Evolutionary conservation across 768 basidiomycete genomes (phyloP).

Genomic region (Neoboletus brunneissimus): DNA sequence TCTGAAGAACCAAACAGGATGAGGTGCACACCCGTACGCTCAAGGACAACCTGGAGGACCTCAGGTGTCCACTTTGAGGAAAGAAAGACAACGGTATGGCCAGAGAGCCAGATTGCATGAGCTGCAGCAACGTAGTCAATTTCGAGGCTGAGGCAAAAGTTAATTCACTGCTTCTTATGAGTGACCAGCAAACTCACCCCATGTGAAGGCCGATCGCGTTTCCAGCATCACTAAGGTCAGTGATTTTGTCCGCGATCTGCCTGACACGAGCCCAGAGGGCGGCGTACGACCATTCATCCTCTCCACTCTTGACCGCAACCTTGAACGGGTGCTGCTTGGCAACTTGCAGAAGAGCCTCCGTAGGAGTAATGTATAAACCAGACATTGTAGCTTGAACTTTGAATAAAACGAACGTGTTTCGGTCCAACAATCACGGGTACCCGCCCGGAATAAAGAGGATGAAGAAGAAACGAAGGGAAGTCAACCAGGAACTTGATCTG

Average conservation of each 20-base stretch:
- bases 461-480: conserved; percentile 14
- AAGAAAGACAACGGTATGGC: conserved; percentile 27
- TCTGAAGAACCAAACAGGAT: conserved; percentile 20
- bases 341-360: conserved; percentile 31
- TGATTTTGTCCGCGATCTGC: conserved; percentile 23
- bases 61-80: conserved; percentile 31
- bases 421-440: conserved; percentile 10
- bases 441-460: conserved; percentile 16
- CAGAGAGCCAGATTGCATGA: conserved; percentile 30
- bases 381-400: conserved; percentile 9
- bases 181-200: conserved; percentile 13
- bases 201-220: conserved; percentile 28
- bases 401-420: conserved; percentile 5
- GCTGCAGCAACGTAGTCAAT: conserved; percentile 30
- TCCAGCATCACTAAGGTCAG: conserved; percentile 12
- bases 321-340: conserved; percentile 27
- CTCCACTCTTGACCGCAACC: conserved; percentile 20
- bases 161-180: neutral
- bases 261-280: conserved; percentile 32
- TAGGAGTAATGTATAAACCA: conserved; percentile 22
- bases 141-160: conserved; percentile 22
- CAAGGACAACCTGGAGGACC: conserved; percentile 24
- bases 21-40: conserved; percentile 21
- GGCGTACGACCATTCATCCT: conserved; percentile 29
- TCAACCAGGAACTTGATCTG: conserved; percentile 23